A percentile compares a stretch with the other conserved stretches of the same genome.
Conservation (phyloP, 768 basidiomycete genomes). For the Gelatoporia subvermispora region DNA sequence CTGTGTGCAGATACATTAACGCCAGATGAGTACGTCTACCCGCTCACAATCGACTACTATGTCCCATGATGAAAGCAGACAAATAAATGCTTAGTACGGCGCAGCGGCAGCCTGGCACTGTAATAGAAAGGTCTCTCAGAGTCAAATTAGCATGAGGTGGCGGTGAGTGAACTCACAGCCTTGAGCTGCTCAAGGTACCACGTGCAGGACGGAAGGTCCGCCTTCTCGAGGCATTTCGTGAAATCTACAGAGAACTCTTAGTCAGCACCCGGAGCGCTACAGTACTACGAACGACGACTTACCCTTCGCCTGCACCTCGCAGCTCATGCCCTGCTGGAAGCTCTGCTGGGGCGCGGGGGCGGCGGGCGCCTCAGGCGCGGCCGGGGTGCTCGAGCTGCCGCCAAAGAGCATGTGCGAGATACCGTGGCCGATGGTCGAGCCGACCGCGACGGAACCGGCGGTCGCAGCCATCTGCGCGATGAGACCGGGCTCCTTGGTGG, state of each 20-base stretch:
- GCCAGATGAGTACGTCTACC: background rate
- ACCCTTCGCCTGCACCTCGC: slow-evolving; percentile 83
- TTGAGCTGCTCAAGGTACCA: slow-evolving; percentile 90
- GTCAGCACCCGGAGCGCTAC: background rate
- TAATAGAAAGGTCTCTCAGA: slow-evolving; percentile 9
- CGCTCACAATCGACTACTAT: background rate
- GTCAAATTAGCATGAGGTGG: background rate
- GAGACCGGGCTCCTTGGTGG: slow-evolving; percentile 61
- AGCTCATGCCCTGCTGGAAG: slow-evolving; percentile 51
- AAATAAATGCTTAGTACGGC: slow-evolving; percentile 34
- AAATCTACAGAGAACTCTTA: slow-evolving; percentile 48
- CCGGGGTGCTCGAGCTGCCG: slow-evolving; percentile 44
- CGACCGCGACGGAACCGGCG: slow-evolving; percentile 85
- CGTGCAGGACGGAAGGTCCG: slow-evolving; percentile 70
- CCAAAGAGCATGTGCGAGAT: slow-evolving; percentile 88
- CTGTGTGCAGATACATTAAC: background rate
- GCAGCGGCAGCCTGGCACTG: slow-evolving; percentile 77
- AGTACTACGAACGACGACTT: slow-evolving; percentile 11
- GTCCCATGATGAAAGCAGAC: background rate
- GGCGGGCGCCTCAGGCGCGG: slow-evolving; percentile 38
- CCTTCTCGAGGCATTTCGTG: slow-evolving; percentile 79
- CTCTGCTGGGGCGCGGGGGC: slow-evolving; percentile 42
- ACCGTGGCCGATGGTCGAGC: slow-evolving; percentile 88
- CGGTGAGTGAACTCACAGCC: slow-evolving; percentile 51
- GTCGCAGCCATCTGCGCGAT: slow-evolving; percentile 84